phyloP scores from a whole-genome alignment of 2,329 filamentous ascomycete genomes.

The Ambrosiella beaveri region DNA sequence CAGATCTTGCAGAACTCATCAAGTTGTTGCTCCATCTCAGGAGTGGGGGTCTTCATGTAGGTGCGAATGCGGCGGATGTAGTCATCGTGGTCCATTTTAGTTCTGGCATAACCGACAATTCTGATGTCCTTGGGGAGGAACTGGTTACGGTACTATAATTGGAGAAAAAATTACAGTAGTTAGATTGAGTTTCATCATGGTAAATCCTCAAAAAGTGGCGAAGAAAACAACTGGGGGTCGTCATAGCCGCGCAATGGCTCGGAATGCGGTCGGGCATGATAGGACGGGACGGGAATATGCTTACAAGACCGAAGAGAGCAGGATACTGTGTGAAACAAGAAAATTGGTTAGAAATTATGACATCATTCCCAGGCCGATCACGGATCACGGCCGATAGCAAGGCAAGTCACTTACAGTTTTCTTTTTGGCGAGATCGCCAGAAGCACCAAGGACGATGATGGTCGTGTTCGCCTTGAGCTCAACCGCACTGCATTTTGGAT shows the following conservation, averaged over 20 bases:
- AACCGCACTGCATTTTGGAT: constrained; percentile 43
- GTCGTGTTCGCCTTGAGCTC: constrained; percentile 98
- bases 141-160: constrained; percentile 78
- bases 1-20: constrained; percentile 77
- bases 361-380: constrained; percentile 4
- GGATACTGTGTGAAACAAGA: constrained; percentile 50
- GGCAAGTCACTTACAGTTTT: constrained; percentile 62
- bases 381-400: constrained; percentile 6
- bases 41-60: constrained; percentile 97
- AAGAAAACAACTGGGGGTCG: background rate
- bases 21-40: constrained; percentile 90
- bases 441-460: constrained; percentile 91
- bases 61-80: constrained; percentile 88
- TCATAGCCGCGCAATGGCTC: background rate
- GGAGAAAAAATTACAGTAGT: background rate
- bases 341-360: background rate
- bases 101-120: constrained; percentile 97
- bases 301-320: constrained; percentile 88
- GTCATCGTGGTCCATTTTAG: constrained; percentile 97
- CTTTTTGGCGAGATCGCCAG: constrained; percentile 97
- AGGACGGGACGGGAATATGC: constrained; percentile 24
- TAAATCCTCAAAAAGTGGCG: background rate
- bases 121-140: constrained; percentile 93
- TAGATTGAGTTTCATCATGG: background rate
- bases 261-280: background rate